phyloP scores from a whole-genome alignment of 352 stramenopile genomes.

The Elongisporangium anandrum region DNA sequence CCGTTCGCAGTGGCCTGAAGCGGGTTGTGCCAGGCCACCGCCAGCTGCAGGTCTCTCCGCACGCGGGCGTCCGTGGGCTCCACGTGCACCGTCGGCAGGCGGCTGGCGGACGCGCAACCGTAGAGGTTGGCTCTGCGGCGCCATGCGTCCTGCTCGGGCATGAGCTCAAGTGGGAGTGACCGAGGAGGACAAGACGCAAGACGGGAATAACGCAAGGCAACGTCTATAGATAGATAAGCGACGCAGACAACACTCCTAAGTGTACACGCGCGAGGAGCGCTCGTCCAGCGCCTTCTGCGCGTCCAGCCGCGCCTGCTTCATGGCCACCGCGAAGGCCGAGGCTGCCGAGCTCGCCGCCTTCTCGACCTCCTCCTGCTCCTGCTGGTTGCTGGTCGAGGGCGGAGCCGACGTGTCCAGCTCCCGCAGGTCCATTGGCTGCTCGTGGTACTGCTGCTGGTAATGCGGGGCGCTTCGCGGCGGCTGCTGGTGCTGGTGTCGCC shows the following conservation, averaged over 20 bases:
- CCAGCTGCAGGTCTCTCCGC: conserved; percentile 35
- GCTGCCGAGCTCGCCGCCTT: conserved; percentile 40
- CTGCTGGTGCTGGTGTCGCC: not conserved
- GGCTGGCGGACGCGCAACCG: conserved; percentile 21
- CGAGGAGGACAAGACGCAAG: not conserved
- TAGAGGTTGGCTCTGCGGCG: conserved; percentile 41
- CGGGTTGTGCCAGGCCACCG: conserved; percentile 16
- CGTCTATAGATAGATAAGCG: conserved; percentile 3
- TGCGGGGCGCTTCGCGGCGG: conserved; percentile 13
- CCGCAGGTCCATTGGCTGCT: conserved; percentile 12
- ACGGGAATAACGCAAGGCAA: not conserved
- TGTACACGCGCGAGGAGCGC: conserved; percentile 24
- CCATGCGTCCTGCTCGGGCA: conserved; percentile 12
- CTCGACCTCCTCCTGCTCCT: conserved; percentile 15
- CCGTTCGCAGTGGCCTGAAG: conserved; percentile 11
- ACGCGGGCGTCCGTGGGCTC: conserved; percentile 31
- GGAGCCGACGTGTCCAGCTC: conserved; percentile 9
- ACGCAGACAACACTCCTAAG: conserved; percentile 7
- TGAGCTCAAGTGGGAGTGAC: conserved; percentile 5
- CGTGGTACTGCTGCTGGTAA: conserved; percentile 26
- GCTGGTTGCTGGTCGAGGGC: conserved; percentile 5
- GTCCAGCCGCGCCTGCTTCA: conserved; percentile 75
- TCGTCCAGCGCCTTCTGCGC: conserved; percentile 60
- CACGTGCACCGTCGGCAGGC: conserved; percentile 29
- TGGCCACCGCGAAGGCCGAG: conserved; percentile 68